Base-by-base conservation (phyloP, 2,329 filamentous ascomycete species). In the Sphaerostilbella broomeana region DNA sequence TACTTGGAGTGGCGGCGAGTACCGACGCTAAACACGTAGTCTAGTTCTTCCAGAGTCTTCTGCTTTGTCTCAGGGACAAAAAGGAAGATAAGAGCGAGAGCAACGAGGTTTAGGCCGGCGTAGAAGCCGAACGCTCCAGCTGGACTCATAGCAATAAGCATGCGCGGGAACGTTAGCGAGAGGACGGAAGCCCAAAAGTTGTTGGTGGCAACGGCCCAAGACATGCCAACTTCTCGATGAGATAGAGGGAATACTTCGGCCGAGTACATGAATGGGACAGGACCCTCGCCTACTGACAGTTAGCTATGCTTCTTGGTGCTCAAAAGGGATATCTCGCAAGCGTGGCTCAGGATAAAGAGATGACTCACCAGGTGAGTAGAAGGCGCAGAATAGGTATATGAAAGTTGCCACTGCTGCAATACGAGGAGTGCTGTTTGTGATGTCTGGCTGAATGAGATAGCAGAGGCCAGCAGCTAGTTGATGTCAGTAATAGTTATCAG, bases 211-310 rank as follows among this genome's bases (percentile, higher is more conserved):
- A 82, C 78, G 7, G 77, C 74, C 60, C 74, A 81, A 0, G 69
- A 71, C 79, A 84, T 83, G 33, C 79, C 79, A 21, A 81, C 68
- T 53, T 82, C 79, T 52, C 79, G 69, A 55, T 83, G 78, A 3
- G 74, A 77, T 0, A 81, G 69, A 0, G 79, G 79, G 55, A 77
- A 83, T 2, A 81, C 77, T 54, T 83, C 79, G 17, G 78, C 76
- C 3, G 68, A 73, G 61, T 82, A 82, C 9, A 73, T 72, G 55
- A 79, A 82, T 0, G 77, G 76, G 9, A 81, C 77, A 3, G 72
- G 72, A 0, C 75, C 79, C 61, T 83, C 79, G n/a, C 80, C 52
- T 8, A 51, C 12, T 12, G 2, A 9, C 24, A 19, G 19, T 15
- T 27, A 18, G 4, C 13, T 18, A n/a, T 12, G 16, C 17, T 16